Evolutionary conservation across 805 yeast species (phyloP), one percentile per base, ranked within the genome.

Genomic region (Hanseniaspora lachancei): DNA sequence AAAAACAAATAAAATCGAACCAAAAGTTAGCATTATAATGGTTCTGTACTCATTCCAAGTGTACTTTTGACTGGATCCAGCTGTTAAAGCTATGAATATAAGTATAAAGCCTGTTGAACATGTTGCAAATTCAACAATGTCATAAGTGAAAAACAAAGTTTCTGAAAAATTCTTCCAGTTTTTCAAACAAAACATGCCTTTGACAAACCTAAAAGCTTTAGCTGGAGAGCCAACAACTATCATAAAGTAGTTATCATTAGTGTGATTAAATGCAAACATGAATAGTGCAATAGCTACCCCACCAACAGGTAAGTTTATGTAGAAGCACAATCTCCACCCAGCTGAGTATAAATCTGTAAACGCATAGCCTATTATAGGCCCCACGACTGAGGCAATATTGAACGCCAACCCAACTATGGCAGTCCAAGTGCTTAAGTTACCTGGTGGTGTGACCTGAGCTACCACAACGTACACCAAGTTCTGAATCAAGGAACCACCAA

Each of bases 291-390:
- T 49, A 12, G 67, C 68, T 7, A 61, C 29, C 1, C 83, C 88
- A 21, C 86, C 85, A 38, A 82, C 66, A 3, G 88, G 86, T 38
- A 84, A 65, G 65, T 83, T 84, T 59, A 84, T 72, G 67, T 79
- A 84, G 63, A 82, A 84, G 61, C 86, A 79, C 87, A 89, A 82
- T 62, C 89, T 72, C 89, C 89, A 84, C 16, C 78, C 68, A 5
- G 74, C 78, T 52, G 75, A 69, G 27, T 55, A 50, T 20, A 49
- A 43, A 2, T 77, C 67, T 1, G 85, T 74, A 57, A 84, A 76
- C 0, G 80, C 81, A 35, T 88, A 88, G 15, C 87, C 88, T 24
- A 82, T 63, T 39, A 81, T 68, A 0, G 89, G 88, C 0, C 88
- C 88, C 21, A 73, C 60, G 7, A 78, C 80, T 10, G 77, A 72